These are phyloP conservation scores for Russula sp. DNA, from an alignment of 768 basidiomycete species.

Conservation along the genomic window DNA sequence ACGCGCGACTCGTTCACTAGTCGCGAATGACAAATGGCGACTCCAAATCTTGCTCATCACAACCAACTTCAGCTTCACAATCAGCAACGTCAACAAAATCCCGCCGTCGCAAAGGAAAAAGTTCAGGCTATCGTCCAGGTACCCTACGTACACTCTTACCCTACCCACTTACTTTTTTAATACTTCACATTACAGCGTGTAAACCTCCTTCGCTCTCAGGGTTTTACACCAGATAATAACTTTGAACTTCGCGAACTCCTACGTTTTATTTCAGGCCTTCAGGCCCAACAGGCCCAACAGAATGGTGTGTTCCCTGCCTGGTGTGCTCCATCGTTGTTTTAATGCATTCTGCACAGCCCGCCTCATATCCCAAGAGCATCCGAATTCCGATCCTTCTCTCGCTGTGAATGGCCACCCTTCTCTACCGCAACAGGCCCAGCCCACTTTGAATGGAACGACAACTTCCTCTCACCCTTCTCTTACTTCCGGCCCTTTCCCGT, in stretches of 20 bases:
- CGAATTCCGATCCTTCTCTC: slow-evolving; percentile 26
- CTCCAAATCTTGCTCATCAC: slow-evolving; percentile 27
- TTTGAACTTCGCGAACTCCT: slow-evolving; percentile 40
- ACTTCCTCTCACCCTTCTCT: slow-evolving; percentile 38
- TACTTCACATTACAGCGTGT: slow-evolving; percentile 34
- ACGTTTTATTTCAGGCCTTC: slow-evolving; percentile 35
- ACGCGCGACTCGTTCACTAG: slow-evolving; percentile 27
- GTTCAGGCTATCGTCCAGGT: slow-evolving; percentile 30
- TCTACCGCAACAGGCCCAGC: slow-evolving; percentile 19
- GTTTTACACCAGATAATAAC: slow-evolving; percentile 41
- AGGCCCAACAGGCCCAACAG: slow-evolving; percentile 37
- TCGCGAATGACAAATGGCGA: slow-evolving; percentile 27
- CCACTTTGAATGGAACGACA: slow-evolving; percentile 33
- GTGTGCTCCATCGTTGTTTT: not conserved
- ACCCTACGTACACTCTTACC: slow-evolving; percentile 1
- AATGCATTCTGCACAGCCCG: slow-evolving; percentile 4
- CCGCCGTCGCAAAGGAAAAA: slow-evolving; percentile 23
- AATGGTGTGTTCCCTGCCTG: not conserved
- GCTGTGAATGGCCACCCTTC: slow-evolving; percentile 48
- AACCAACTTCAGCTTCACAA: slow-evolving; percentile 23
- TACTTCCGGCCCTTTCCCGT: slow-evolving; percentile 45
- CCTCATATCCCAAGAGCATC: slow-evolving; percentile 22
- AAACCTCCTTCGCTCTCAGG: slow-evolving; percentile 38
- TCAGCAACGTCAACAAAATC: slow-evolving; percentile 20
- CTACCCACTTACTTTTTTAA: not conserved